A percentile compares a stretch with the other conserved stretches of the same genome.
phyloP scores from a whole-genome alignment of 164 flowering plant species.

The Akebia trifoliata region DNA sequence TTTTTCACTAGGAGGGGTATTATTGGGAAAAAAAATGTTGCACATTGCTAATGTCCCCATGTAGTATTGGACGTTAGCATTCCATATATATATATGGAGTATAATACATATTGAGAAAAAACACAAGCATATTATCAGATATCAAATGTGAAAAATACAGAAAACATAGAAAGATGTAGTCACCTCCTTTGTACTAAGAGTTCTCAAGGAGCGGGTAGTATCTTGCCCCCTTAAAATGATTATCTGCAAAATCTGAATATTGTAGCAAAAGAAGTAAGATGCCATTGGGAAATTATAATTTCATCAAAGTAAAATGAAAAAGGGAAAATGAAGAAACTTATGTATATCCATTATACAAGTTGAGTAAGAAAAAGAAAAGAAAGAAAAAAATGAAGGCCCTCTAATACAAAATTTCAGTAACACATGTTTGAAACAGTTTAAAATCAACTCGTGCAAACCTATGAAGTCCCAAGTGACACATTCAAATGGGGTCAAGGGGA shows the following conservation, averaged over 20 bases:
- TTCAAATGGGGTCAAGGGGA: no score
- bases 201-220: slow-evolving; percentile 46
- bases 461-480: no score
- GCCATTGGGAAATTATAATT: not conserved
- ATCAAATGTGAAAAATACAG: not conserved
- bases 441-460: no score
- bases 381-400: not conserved
- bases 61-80: no score
- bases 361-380: not conserved
- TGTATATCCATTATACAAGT: no score
- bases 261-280: slow-evolving; percentile 6
- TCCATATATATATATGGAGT: no score
- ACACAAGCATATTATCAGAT: not conserved
- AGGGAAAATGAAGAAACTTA: no score
- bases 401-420: not conserved
- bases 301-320: not conserved
- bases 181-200: slow-evolving; percentile 96
- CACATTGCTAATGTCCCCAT: no score
- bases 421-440: not conserved
- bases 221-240: slow-evolving; percentile 66
- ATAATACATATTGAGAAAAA: not conserved
- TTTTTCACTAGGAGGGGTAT: no score
- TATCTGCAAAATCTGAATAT: slow-evolving; percentile 73
- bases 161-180: not conserved
- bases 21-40: no score